Base-by-base conservation (phyloP, 2,329 filamentous ascomycete genomes). In the Neopestalotiopsis sp. region DNA sequence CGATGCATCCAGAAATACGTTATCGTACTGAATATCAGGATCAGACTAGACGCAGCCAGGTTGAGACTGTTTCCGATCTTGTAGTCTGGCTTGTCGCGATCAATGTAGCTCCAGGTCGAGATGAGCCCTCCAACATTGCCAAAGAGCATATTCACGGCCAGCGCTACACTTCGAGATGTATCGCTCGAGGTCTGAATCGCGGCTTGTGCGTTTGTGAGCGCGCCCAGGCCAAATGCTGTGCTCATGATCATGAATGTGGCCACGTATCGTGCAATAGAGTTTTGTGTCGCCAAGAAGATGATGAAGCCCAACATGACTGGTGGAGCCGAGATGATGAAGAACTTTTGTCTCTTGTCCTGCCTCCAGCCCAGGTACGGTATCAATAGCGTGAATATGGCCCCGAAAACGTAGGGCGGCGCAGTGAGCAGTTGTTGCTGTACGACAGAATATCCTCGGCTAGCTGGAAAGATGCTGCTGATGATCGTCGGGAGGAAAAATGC, bases 401-500 rank as follows among this genome's bases (percentile, higher is more conserved):
- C 91, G 0, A 93, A 88, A 0, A 90, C 79, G 74, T 93, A 94
- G 0, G 91, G 91, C 0, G 91, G 92, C 0, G 93, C 91, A 0
- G 91, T 93, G 71, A 88, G 88, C 0, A 93, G 86, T 78, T 94
- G 92, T 75, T 92, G 89, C 1, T 84, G 85, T 14, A 93, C 82
- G 1, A 89, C 85, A 14, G 81, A 83, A 67, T 82, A 81, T 1
- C 45, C 61, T 17, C 34, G 9, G 10, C 42, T 24, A 34, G 84
- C 74, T 0, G 89, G 88, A 74, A 93, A 93, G 72, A 94, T 92
- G 5, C 87, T 91, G 58, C 81, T 79, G 57, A 94, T 89, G 70
- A 94, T 93, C 0, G 91, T 93, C 0, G 91, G 91, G 0, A 86
- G 81, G 78, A 93, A 93, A 82, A 92, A 92, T 1, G 89, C 89